phyloP scores from a whole-genome alignment of 2,329 filamentous ascomycete genomes.

The Stachybotrys chlorohalonatus region DNA sequence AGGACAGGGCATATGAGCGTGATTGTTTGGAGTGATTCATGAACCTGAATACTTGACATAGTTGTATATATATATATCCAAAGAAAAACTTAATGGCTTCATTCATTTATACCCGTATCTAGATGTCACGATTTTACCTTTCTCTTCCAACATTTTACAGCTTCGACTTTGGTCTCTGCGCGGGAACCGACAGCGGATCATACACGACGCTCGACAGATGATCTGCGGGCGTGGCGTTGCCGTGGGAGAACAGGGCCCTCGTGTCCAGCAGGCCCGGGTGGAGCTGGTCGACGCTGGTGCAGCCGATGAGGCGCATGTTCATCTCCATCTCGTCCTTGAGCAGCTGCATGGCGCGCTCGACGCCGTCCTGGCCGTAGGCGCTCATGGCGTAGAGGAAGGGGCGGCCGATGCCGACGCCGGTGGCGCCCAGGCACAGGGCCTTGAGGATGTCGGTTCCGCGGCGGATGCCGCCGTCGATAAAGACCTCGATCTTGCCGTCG shows the following conservation, averaged over 20 bases:
- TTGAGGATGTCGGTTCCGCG: slow-evolving; percentile 93
- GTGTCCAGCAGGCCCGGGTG: slow-evolving; percentile 75
- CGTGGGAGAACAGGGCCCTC: slow-evolving; percentile 52
- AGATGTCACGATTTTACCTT: not conserved
- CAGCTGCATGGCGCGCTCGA: slow-evolving; percentile 85
- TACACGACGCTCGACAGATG: slow-evolving; percentile 40
- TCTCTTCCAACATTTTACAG: slow-evolving; percentile 23
- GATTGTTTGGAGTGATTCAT: too few relatives aligned
- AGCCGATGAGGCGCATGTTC: slow-evolving; percentile 94
- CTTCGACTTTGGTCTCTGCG: slow-evolving; percentile 44
- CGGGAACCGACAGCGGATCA: slow-evolving; percentile 42
- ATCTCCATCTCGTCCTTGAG: slow-evolving; percentile 97
- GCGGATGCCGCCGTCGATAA: slow-evolving; percentile 81
- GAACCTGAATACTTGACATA: too few relatives aligned
- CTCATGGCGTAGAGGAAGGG: slow-evolving; percentile 97
- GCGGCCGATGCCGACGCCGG: slow-evolving; percentile 84
- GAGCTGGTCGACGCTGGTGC: slow-evolving; percentile 63
- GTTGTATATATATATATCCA: too few relatives aligned
- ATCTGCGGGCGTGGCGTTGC: slow-evolving; percentile 38
- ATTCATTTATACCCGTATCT: not conserved
- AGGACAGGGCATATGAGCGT: too few relatives aligned
- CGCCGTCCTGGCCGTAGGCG: slow-evolving; percentile 77
- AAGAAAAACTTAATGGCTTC: too few relatives aligned
- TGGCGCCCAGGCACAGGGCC: slow-evolving; percentile 84
- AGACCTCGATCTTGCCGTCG: slow-evolving; percentile 75